A percentile compares a stretch with the other conserved stretches of the same genome.
phyloP scores from a whole-genome alignment of 2,329 filamentous ascomycete species.

The Fusarium odoratissimum region DNA sequence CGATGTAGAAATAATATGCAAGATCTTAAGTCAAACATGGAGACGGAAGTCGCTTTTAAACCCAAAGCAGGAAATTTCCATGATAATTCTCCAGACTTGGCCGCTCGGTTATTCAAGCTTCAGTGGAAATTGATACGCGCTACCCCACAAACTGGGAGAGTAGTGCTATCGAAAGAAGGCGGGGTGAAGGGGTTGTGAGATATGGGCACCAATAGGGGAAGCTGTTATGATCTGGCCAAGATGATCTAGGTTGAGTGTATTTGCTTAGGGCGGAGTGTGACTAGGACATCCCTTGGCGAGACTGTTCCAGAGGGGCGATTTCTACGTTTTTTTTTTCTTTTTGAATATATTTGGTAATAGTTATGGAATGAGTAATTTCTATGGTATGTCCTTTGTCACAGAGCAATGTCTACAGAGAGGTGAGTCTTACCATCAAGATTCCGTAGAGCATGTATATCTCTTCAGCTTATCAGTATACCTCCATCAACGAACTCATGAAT shows the following conservation, averaged over 20 bases:
- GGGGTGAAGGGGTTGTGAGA: background rate
- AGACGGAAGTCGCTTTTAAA: background rate
- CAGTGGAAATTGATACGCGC: background rate
- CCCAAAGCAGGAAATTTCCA: background rate
- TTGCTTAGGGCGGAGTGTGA: background rate
- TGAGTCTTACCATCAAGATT: fast-evolving
- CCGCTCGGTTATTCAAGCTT: background rate
- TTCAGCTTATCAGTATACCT: too few species aligned
- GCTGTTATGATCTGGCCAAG: background rate
- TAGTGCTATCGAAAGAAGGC: background rate
- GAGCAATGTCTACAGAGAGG: too few species aligned
- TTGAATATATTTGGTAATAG: background rate
- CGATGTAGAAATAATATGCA: background rate
- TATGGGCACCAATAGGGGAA: background rate
- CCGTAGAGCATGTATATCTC: background rate
- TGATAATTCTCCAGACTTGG: background rate
- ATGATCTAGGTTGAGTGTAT: background rate
- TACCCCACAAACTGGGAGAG: background rate
- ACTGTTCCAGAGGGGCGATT: background rate
- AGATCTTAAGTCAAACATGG: background rate
- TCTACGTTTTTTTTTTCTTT: too few species aligned
- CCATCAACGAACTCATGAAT: background rate
- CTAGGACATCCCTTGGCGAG: background rate
- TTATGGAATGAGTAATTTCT: fast-evolving
- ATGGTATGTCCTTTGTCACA: background rate